Conservation (phyloP, 345 rosid species). For the Salix dunnii region DNA sequence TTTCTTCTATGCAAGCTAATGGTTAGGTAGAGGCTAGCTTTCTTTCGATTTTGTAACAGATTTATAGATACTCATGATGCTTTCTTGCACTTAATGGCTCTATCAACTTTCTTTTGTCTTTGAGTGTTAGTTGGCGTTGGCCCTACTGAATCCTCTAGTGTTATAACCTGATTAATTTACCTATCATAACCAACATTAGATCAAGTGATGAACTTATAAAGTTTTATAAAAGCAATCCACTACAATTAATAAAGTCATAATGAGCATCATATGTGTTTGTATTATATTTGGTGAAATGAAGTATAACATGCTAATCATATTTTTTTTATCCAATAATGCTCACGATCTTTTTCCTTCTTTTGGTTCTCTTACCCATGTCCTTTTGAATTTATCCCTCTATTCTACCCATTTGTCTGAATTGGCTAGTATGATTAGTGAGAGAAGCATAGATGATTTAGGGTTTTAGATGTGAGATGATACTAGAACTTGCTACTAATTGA, state of each 20-base stretch:
- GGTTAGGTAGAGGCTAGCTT: neutral
- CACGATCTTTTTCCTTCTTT: neutral
- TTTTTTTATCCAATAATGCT: neutral
- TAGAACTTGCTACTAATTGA: neutral
- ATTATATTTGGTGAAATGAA: neutral
- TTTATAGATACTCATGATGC: neutral
- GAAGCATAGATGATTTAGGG: neutral
- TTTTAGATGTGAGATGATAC: neutral
- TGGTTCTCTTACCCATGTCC: neutral
- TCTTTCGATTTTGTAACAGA: neutral
- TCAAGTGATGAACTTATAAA: neutral
- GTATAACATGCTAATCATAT: neutral
- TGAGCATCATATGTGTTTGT: neutral
- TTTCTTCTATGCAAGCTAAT: neutral
- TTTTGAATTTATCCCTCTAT: neutral
- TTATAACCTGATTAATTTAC: neutral
- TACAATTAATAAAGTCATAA: neutral
- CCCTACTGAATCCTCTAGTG: neutral
- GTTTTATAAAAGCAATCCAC: neutral
- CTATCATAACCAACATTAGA: neutral
- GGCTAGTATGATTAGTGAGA: neutral
- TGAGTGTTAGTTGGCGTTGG: neutral
- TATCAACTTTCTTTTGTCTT: neutral
- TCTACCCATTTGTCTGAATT: neutral
- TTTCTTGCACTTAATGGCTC: neutral